Evolutionary conservation across 2,329 filamentous ascomycete species (phyloP).

Genomic region (Trichoderma endophyticum): DNA sequence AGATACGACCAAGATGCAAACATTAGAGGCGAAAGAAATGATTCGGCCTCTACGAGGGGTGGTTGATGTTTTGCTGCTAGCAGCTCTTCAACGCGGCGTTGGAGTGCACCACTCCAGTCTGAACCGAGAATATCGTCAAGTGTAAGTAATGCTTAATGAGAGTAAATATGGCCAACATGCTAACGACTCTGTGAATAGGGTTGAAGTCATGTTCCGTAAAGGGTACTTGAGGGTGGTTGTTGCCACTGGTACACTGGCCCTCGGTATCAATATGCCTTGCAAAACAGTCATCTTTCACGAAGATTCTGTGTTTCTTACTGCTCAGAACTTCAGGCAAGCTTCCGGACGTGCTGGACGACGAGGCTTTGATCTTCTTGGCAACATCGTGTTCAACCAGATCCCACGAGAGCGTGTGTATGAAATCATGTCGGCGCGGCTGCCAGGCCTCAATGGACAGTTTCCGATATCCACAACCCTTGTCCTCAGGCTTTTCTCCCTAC

Average conservation of each 20-base stretch:
- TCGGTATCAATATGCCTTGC: constrained; percentile 83
- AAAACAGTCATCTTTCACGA: constrained; percentile 76
- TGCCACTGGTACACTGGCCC: constrained; percentile 70
- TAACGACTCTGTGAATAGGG: constrained; percentile 27
- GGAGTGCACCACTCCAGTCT: constrained; percentile 78
- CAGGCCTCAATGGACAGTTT: constrained; percentile 74
- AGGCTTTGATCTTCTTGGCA: constrained; percentile 77
- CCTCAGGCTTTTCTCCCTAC: constrained; percentile 63
- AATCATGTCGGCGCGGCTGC: constrained; percentile 69
- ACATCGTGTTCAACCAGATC: constrained; percentile 74
- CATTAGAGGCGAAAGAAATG: constrained; percentile 56
- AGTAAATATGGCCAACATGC: not conserved
- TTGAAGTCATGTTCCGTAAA: constrained; percentile 72
- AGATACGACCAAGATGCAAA: constrained; percentile 55
- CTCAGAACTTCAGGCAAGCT: constrained; percentile 73
- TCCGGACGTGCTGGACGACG: constrained; percentile 75
- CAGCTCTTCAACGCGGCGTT: constrained; percentile 63
- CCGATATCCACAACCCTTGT: constrained; percentile 72
- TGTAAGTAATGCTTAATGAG: constrained; percentile 35
- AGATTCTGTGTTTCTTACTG: constrained; percentile 69
- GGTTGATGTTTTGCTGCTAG: constrained; percentile 49
- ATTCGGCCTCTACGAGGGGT: constrained; percentile 50
- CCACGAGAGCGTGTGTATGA: constrained; percentile 58
- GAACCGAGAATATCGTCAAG: constrained; percentile 73
- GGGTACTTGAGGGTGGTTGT: constrained; percentile 69